Base-by-base conservation (phyloP, 2,329 filamentous ascomycete species). In the Pseudocercospora eumusae region DNA sequence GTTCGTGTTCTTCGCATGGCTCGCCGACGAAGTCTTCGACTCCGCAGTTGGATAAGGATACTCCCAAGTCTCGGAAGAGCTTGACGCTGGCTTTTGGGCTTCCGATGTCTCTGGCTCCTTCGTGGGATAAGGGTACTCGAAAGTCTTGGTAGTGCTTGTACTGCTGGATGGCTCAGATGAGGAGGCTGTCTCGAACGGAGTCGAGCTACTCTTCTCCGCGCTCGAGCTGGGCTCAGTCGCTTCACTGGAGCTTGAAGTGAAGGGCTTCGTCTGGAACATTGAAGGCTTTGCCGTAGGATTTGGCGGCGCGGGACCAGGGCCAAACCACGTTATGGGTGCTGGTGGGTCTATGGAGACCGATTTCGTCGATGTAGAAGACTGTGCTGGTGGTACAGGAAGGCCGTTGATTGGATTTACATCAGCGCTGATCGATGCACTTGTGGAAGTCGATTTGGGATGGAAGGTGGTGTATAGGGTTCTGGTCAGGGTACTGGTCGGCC, bases 211-310 rank as follows among this genome's bases (percentile, higher is more conserved):
- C 18, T 56, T 25, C 20, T 13, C n/a, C 20, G 31, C 31, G 31
- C 31, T 33, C 31, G 31, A 33, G 31, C 31, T 33, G 11, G 36
- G 36, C 36, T 40, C 3, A 13, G 21, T 2, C 23, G 11, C 47
- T 11, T 52, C 47, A n/a, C 23, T 28, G 21, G 53, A 44, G 13
- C 9, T 44, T 3, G 53, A 10, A 21, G 25, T n/a, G 18, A 57
- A 47, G 21, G 56, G 23, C 44, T 58, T 58, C 4, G 56, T 58
- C 44, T 31, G 25, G 18, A 36, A 49, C 42, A 21, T 50, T 4
- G 42, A 49, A 36, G 56, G 56, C 42, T 36, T 49, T 9, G 56
- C 56, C 8, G 56, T 58, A n/a, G 56, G 42, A 13, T 58, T 58
- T n/a, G 56, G 42, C 6, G 42, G 47, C 21, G 49, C 56, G 21